phyloP scores from a whole-genome alignment of 169 alveolate species.

The Plasmodium knowlesi region DNA sequence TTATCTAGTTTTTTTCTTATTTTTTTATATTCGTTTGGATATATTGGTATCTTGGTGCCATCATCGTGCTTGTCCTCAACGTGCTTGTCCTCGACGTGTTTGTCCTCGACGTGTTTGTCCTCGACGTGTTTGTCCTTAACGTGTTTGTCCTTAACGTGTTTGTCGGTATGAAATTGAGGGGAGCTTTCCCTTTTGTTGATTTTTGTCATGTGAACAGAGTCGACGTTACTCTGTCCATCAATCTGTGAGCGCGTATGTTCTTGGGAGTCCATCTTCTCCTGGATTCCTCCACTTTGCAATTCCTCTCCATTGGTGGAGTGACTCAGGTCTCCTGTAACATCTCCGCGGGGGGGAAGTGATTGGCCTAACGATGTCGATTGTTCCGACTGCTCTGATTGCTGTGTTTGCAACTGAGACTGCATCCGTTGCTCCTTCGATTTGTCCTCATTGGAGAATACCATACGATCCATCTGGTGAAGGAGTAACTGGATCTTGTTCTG shows the following conservation, averaged over 20 bases:
- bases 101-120: not conserved
- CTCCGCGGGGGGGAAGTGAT: not conserved
- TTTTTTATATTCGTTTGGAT: constrained; percentile 70
- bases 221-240: not conserved
- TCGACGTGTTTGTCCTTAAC: not conserved
- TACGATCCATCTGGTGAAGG: constrained; percentile 22
- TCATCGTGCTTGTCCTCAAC: not conserved
- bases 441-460: constrained; percentile 43
- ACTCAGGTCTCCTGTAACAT: not conserved
- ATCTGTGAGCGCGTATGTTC: not conserved
- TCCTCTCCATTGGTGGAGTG: not conserved
- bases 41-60: constrained; percentile 26
- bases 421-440: not conserved
- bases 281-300: not conserved
- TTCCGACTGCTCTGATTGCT: not conserved
- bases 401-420: no score
- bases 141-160: no score
- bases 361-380: not conserved
- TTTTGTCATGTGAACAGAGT: not conserved
- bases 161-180: no score
- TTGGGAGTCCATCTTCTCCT: not conserved
- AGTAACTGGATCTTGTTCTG: constrained; percentile 36
- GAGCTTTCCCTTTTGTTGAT: not conserved
- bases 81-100: not conserved
- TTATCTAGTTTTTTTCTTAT: constrained; percentile 46